phyloP scores from a whole-genome alignment of 2,329 filamentous ascomycete genomes.

The Ceratocystis alfenasii region DNA sequence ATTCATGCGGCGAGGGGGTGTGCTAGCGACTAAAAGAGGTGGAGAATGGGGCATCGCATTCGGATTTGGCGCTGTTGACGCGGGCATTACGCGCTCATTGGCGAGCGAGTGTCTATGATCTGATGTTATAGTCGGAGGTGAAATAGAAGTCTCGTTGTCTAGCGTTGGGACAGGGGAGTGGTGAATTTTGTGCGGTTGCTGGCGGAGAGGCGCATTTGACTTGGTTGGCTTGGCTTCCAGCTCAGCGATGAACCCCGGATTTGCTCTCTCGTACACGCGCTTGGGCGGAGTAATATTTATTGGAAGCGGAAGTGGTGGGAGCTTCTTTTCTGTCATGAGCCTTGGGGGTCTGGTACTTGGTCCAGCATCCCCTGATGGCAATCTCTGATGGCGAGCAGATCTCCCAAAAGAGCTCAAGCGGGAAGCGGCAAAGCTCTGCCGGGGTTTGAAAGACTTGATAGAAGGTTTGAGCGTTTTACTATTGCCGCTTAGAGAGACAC shows the following conservation, averaged over 20 bases:
- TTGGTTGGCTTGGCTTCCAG: neutral
- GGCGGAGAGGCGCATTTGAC: neutral
- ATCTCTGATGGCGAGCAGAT: conserved; percentile 11
- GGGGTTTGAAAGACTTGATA: neutral
- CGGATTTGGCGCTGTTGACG: neutral
- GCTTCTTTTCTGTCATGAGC: conserved; percentile 4
- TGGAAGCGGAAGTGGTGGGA: conserved; percentile 12
- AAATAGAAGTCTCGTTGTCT: neutral
- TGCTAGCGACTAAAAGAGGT: neutral
- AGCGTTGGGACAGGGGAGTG: neutral
- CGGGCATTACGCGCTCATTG: neutral
- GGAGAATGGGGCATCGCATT: neutral
- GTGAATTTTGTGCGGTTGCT: neutral
- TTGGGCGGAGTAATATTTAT: conserved; percentile 5
- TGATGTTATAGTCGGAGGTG: neutral
- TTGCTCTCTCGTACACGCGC: neutral
- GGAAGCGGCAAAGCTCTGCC: neutral
- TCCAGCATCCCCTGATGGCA: conserved; percentile 16
- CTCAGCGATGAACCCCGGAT: neutral
- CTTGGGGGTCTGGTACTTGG: neutral
- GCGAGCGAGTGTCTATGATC: neutral
- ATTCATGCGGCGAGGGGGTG: neutral
- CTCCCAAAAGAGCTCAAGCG: neutral
- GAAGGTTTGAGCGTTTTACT: neutral
- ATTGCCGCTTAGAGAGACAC: neutral